phyloP scores from a whole-genome alignment of 1,284 basidiomycete genomes.

The Sphagnurus paluster region DNA sequence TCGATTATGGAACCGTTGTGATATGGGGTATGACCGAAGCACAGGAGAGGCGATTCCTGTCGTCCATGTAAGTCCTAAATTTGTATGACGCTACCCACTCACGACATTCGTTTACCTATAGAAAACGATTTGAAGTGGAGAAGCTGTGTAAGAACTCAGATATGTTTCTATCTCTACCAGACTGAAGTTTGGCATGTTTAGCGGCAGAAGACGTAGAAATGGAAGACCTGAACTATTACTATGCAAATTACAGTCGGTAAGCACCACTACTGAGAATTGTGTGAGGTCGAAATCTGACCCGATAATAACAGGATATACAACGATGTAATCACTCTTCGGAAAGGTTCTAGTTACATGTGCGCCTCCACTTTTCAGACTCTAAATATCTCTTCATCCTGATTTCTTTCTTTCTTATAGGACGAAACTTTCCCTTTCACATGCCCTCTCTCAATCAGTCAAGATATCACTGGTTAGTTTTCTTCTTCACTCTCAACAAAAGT shows the following conservation, averaged over 20 bases:
- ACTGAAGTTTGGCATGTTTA: slow-evolving; percentile 26
- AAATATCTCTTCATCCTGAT: slow-evolving; percentile 21
- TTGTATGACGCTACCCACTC: background rate
- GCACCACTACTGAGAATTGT: slow-evolving; percentile 23
- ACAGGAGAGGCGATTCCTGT: slow-evolving; percentile 87
- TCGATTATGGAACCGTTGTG: slow-evolving; percentile 92
- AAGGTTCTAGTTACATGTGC: slow-evolving; percentile 94
- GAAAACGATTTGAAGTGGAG: slow-evolving; percentile 92
- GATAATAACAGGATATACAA: slow-evolving; percentile 81
- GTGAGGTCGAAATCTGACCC: slow-evolving; percentile 11
- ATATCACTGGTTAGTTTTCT: slow-evolving; percentile 74
- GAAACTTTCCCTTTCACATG: slow-evolving; percentile 93
- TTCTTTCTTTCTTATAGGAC: slow-evolving; percentile 59
- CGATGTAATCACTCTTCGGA: slow-evolving; percentile 94
- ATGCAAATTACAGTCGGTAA: slow-evolving; percentile 93
- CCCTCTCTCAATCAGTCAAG: slow-evolving; percentile 94
- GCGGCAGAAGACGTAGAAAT: slow-evolving; percentile 86
- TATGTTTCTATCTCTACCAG: slow-evolving; percentile 1
- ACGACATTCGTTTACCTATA: slow-evolving; percentile 32
- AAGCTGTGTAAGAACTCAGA: slow-evolving; percentile 59
- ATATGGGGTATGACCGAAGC: slow-evolving; percentile 97
- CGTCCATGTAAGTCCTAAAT: slow-evolving; percentile 70
- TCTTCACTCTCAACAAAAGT: background rate
- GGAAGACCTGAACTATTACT: slow-evolving; percentile 97
- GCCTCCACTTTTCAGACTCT: slow-evolving; percentile 29